These are phyloP conservation scores for Cucumis hystrix DNA, from an alignment of 306 rosid species.

Conservation along the genomic window DNA sequence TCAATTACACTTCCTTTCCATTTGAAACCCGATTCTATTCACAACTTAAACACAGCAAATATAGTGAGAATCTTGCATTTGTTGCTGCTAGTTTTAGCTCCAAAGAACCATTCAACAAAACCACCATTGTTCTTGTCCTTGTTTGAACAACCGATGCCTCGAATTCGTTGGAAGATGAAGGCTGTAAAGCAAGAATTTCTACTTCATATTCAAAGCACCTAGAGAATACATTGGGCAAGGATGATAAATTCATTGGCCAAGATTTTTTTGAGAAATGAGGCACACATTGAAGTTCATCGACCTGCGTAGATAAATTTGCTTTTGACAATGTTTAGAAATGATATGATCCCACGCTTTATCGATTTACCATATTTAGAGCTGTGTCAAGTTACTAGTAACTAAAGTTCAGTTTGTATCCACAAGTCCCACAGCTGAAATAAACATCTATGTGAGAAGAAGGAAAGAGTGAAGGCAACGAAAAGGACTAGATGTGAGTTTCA, in stretches of 20 bases:
- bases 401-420: conserved; percentile 76
- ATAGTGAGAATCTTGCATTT: not conserved
- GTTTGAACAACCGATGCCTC: not conserved
- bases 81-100: not conserved
- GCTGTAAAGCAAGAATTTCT: conserved; percentile 66
- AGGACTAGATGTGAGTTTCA: conserved; percentile 18
- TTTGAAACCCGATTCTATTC: conserved; percentile 1
- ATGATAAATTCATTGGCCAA: conserved; percentile 12
- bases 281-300: conserved; percentile 53
- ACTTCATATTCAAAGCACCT: conserved; percentile 43
- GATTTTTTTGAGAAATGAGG: conserved; percentile 59
- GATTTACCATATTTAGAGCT: conserved; percentile 83
- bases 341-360: conserved; percentile 67
- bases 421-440: conserved; percentile 76
- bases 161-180: conserved; percentile 47
- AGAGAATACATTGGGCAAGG: conserved; percentile 22
- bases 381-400: conserved; percentile 51
- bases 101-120: not conserved
- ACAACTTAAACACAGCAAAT: not conserved
- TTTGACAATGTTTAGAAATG: conserved; percentile 58
- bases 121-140: not conserved
- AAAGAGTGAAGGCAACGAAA: conserved; percentile 4
- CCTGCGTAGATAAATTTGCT: conserved; percentile 63
- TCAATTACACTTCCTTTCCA: not conserved
- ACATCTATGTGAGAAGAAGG: conserved; percentile 61